Evolutionary conservation across 2,329 filamentous ascomycete genomes (phyloP), one percentile per base, ranked within the genome.

Genomic region (Magnaporthales sp.): DNA sequence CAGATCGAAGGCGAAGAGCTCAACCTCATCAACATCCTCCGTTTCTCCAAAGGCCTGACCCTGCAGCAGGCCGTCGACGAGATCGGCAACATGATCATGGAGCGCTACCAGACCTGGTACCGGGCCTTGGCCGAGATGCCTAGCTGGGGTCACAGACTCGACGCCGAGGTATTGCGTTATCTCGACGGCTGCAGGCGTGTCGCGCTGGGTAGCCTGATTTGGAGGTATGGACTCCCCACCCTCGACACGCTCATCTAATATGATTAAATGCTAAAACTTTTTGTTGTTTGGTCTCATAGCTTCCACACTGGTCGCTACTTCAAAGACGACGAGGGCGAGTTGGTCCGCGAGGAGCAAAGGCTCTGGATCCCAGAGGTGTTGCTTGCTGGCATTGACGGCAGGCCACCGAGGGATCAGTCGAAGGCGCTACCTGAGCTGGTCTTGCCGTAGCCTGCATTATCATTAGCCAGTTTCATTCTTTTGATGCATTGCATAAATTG

Each of bases 41-140:
- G 70, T 15, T 67, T 67, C 15, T 67, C 67, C 13, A 68, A 73
- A 46, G 70, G 70, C 9, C 29, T 69, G 19, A 67, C 68, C 4
- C 60, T 68, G 6, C 72, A 74, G 63, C 66, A 73, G 15, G 71
- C 73, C 19, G 66, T 74, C 13, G 67, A 73, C 58, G 63, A 68
- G 11, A 68, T 70, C 15, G 70, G 67, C 8, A 46, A 67, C 15
- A 71, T 74, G 68, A 65, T 74, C 2, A 64, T 69, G 29, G 70
- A 70, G 4, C 70, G 72, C 46, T 73, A 72, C 30, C 63, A 67
- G 26, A 65, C 68, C 8, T 74, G 72, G 72, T 73, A 72, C 56
- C 26, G 65, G 10, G 71, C 72, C 6, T 61, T 73, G 10, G 66
- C 66, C 8, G 67, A 71, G 6, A 64, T 74, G 66, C 72, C 72